Evolutionary conservation across 805 yeast species (phyloP).

Genomic region (Candida suzukii): DNA sequence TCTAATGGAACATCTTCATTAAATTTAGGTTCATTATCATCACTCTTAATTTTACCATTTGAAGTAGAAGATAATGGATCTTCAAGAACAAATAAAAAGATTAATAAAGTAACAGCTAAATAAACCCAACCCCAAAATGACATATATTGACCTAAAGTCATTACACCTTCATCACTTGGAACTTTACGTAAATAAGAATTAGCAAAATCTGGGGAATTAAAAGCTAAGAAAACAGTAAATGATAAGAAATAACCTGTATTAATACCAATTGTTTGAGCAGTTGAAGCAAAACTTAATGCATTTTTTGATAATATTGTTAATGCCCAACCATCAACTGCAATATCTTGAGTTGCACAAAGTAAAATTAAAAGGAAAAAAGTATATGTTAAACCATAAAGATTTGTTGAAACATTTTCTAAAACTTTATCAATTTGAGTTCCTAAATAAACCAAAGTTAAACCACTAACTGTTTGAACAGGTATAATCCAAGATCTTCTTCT

Average conservation of each 20-base stretch:
- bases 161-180: slow-evolving; percentile 58
- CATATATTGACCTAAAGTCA: slow-evolving; percentile 71
- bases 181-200: slow-evolving; percentile 66
- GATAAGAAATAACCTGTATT: slow-evolving; percentile 89
- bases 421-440: slow-evolving; percentile 50
- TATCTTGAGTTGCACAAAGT: slow-evolving; percentile 95
- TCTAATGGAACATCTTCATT: slow-evolving; percentile 14
- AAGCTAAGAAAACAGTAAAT: slow-evolving; percentile 85
- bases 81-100: slow-evolving; percentile 60
- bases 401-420: slow-evolving; percentile 41
- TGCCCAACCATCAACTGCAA: slow-evolving; percentile 99
- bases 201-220: slow-evolving; percentile 89
- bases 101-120: slow-evolving; percentile 54
- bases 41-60: background rate
- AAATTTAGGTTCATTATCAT: slow-evolving; percentile 5
- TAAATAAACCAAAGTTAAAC: slow-evolving; percentile 56
- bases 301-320: slow-evolving; percentile 73
- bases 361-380: slow-evolving; percentile 74
- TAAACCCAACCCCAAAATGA: slow-evolving; percentile 71
- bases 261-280: slow-evolving; percentile 95
- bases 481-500: slow-evolving; percentile 91
- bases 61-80: slow-evolving; percentile 49
- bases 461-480: slow-evolving; percentile 83
- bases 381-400: slow-evolving; percentile 52
- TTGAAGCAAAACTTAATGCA: slow-evolving; percentile 85